Evolutionary conservation across 371 early-diverging fungal genomes (phyloP).

Genomic region (Coelomomyces lativittatus): DNA sequence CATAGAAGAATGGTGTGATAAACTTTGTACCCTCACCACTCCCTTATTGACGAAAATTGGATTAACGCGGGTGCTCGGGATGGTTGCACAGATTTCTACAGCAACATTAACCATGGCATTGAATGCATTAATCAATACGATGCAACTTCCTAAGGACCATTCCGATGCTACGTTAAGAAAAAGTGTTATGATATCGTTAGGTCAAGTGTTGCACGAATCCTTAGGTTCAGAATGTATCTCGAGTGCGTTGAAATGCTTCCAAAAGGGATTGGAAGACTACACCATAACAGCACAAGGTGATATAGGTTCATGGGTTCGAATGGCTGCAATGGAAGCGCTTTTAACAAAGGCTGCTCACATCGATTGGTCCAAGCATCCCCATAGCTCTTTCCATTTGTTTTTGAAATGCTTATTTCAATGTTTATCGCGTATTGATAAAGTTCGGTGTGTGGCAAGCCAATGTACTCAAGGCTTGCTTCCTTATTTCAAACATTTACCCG

Average conservation of each 20-base stretch:
- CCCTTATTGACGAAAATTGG: slow-evolving; percentile 41
- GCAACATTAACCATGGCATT: slow-evolving; percentile 4
- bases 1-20: slow-evolving; percentile 7
- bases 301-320: slow-evolving; percentile 83
- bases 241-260: slow-evolving; percentile 15
- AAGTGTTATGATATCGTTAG: slow-evolving; percentile 42
- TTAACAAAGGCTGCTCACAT: slow-evolving; percentile 20
- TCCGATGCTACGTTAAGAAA: slow-evolving; percentile 50
- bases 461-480: too few species aligned
- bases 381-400: slow-evolving; percentile 27
- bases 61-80: slow-evolving; percentile 45
- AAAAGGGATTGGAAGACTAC: slow-evolving; percentile 58
- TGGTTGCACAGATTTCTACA: background rate
- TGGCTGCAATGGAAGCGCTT: slow-evolving; percentile 39
- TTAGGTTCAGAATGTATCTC: slow-evolving; percentile 3
- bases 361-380: too few species aligned
- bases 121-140: too few species aligned
- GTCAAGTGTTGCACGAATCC: slow-evolving; percentile 7
- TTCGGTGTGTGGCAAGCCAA: slow-evolving; percentile 19
- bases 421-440: slow-evolving; percentile 63
- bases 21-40: slow-evolving; percentile 7
- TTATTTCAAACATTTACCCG: too few species aligned
- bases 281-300: slow-evolving; percentile 78
- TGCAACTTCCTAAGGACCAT: background rate
- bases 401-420: slow-evolving; percentile 44